Evolutionary conservation across 2,329 filamentous ascomycete genomes (phyloP), one percentile per base, ranked within the genome.

Genomic region (Hypoxylon sp.): DNA sequence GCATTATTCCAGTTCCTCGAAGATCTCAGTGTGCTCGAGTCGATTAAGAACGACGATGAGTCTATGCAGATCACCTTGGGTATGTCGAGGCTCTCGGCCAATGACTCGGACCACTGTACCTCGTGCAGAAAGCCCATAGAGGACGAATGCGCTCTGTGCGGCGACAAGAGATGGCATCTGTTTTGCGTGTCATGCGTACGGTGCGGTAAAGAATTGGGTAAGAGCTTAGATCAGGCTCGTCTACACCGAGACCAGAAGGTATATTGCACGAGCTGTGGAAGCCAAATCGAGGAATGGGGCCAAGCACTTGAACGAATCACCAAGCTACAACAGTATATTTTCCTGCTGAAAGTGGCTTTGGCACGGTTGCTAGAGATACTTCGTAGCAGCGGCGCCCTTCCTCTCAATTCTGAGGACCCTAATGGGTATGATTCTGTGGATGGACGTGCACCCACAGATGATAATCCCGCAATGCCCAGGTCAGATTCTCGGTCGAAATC

Each of bases 281-380:
- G 75, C 27, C 78, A 79, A 61, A 76, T 78, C 40, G 76, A 80
- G 6, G 85, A 86, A 8, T 69, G 70, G 7, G 68, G 71, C 11
- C 66, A 73, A n/a, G 65, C 74, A 0, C 90, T 97, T 65, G 81
- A 87, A 54, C 83, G 85, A 55, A 83, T 97, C 26, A 90, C 90
- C 12, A 91, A 95, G 69, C 77, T 99, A 45, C 88, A 94, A 67
- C 93, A 99, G 75, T 99, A 96, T 68, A 87, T 97, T 4, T 97
- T 97, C 71, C 77, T 99, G 13, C 79, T 99, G 29, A 86, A 90
- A 64, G 94, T 99, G 15, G 94, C 94, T 12, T 82, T 99, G 60
- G 94, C 94, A 16, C 82, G 94, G 49, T 79, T 99, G 16, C 78
- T 99, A 55, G 89, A 93, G 32, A 96, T 95, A 20, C 80, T 99